A percentile compares a stretch with the other conserved stretches of the same genome.
Conservation (phyloP, 2,329 filamentous ascomycete genomes). For the Zymoseptoria crescenta region DNA sequence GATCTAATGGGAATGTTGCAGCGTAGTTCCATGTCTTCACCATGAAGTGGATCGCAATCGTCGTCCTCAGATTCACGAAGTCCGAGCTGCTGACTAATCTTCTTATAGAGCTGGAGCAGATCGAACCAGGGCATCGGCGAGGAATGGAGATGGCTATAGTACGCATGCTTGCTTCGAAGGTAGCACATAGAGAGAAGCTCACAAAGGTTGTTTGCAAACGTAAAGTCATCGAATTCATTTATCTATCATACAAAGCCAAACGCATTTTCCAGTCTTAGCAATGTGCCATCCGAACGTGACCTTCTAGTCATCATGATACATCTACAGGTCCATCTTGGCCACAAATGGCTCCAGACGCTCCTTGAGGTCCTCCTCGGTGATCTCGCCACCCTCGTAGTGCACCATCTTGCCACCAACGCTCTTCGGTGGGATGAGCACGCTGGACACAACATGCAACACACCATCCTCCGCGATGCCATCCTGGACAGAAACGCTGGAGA, state of each 20-base stretch:
- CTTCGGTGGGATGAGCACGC: conserved; percentile 69
- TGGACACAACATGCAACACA: conserved; percentile 68
- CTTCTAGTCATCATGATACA: not conserved
- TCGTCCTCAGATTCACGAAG: no score
- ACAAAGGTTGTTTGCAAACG: no score
- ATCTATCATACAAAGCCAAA: not conserved
- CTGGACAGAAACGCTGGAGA: conserved; percentile 54
- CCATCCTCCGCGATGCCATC: conserved; percentile 72
- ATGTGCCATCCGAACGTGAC: not conserved
- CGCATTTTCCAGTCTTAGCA: not conserved
- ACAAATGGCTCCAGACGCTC: conserved; percentile 45
- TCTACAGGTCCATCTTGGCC: conserved; percentile 25
- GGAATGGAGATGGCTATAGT: no score
- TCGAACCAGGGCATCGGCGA: no score
- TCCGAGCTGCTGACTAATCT: no score
- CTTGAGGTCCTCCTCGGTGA: conserved; percentile 55
- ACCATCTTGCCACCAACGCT: conserved; percentile 35
- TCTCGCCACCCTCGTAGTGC: conserved; percentile 41
- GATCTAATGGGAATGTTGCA: no score
- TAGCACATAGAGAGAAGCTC: no score
- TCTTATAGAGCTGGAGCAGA: no score
- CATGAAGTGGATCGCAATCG: no score
- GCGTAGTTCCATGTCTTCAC: no score
- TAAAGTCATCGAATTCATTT: not conserved
- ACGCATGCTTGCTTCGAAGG: no score